Conservation (phyloP, 441 rosid genomes). For the Populus hybrid region DNA sequence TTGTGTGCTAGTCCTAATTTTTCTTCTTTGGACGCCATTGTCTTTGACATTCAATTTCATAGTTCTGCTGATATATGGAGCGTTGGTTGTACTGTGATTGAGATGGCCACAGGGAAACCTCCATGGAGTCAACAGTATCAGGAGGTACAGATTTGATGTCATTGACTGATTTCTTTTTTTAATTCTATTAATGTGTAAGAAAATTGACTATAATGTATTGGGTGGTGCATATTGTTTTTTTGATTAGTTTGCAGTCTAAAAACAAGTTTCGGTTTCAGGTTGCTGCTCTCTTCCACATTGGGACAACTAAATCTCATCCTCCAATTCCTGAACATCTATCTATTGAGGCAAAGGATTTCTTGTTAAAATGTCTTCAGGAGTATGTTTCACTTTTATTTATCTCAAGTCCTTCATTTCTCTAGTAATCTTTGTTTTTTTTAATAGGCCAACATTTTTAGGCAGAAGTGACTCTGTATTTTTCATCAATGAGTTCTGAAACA, state of each 20-base stretch:
- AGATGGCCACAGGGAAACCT: conserved; percentile 98
- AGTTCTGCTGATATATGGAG: conserved; percentile 99
- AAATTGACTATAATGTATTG: background rate
- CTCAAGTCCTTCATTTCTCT: conserved; percentile 6
- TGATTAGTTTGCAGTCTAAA: conserved; percentile 22
- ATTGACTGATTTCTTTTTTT: conserved; percentile 10
- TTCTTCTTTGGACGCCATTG: conserved; percentile 18
- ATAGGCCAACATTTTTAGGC: conserved; percentile 8
- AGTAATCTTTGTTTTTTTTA: conserved; percentile 7
- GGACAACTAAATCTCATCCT: conserved; percentile 94
- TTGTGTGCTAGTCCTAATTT: background rate
- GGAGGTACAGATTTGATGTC: conserved; percentile 56
- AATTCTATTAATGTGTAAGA: conserved; percentile 6
- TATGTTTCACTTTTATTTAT: conserved; percentile 25
- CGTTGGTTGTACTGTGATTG: conserved; percentile 97
- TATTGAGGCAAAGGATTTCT: conserved; percentile 71
- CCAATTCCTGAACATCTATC: conserved; percentile 93
- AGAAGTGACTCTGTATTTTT: background rate
- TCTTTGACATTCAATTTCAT: conserved; percentile 26
- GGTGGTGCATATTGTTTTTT: background rate
- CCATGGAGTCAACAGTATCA: conserved; percentile 99
- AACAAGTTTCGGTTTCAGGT: conserved; percentile 45
- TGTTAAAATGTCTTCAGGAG: conserved; percentile 84
- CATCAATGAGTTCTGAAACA: background rate
- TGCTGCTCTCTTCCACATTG: conserved; percentile 91